Conservation (phyloP, 352 stramenopile species). For the Elongisporangium senticosum region DNA sequence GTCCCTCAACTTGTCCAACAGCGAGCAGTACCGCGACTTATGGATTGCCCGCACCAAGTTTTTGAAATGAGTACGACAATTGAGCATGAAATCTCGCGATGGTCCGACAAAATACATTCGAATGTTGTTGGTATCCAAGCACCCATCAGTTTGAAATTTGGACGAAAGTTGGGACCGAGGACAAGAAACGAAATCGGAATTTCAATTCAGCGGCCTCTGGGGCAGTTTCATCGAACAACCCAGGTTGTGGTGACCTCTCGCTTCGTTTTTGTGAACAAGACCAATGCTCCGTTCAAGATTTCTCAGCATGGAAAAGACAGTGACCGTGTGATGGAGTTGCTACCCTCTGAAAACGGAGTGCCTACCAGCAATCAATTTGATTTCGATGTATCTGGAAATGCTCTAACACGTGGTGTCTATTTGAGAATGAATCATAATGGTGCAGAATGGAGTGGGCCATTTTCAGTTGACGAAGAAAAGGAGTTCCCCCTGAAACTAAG, state of each 20-base stretch:
- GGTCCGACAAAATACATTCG: slow-evolving; percentile 85
- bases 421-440: slow-evolving; percentile 71
- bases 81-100: slow-evolving; percentile 74
- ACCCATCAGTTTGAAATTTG: slow-evolving; percentile 75
- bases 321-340: slow-evolving; percentile 61
- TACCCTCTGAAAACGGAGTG: slow-evolving; percentile 27
- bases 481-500: slow-evolving; percentile 80
- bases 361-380: slow-evolving; percentile 55
- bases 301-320: slow-evolving; percentile 58
- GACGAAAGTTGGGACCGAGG: slow-evolving; percentile 54
- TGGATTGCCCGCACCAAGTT: slow-evolving; percentile 76
- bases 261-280: slow-evolving; percentile 87
- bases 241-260: slow-evolving; percentile 83
- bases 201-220: slow-evolving; percentile 77
- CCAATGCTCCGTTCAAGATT: slow-evolving; percentile 63
- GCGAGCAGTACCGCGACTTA: slow-evolving; percentile 63
- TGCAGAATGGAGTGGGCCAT: slow-evolving; percentile 77
- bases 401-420: slow-evolving; percentile 51
- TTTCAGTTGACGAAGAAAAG: slow-evolving; percentile 78
- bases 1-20: slow-evolving; percentile 64
- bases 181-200: slow-evolving; percentile 79
- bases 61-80: slow-evolving; percentile 88
- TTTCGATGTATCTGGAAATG: slow-evolving; percentile 53
- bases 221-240: slow-evolving; percentile 83
- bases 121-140: slow-evolving; percentile 82